phyloP scores from a whole-genome alignment of 805 yeast genomes.

The Candida mattraensis region DNA sequence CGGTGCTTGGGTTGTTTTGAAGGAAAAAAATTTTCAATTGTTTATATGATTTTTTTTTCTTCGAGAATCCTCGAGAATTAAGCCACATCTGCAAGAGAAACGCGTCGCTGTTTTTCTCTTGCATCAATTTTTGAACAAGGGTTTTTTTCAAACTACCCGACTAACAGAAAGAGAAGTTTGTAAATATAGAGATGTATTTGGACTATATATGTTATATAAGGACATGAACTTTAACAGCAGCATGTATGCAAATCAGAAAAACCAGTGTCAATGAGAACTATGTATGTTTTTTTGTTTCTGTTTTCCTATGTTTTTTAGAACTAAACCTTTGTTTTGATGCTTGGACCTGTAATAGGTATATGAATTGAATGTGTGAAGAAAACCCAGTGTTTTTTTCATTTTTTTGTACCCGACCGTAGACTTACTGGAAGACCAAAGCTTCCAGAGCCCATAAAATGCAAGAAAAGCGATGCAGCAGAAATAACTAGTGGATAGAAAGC shows the following conservation, averaged over 20 bases:
- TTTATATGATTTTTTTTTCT: too few species aligned
- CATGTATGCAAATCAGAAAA: too few species aligned
- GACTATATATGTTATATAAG: constrained; percentile 3
- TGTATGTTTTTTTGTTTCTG: too few species aligned
- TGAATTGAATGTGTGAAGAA: constrained; percentile 1
- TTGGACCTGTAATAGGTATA: not conserved
- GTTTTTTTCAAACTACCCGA: too few species aligned
- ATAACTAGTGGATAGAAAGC: constrained; percentile 28
- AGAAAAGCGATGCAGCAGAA: constrained; percentile 5
- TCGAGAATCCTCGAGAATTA: too few species aligned
- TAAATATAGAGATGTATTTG: not conserved
- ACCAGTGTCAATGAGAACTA: too few species aligned
- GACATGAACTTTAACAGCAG: too few species aligned
- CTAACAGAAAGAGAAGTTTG: not conserved
- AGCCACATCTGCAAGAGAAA: constrained; percentile 10
- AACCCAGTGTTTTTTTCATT: constrained; percentile 6
- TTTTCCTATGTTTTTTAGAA: not conserved
- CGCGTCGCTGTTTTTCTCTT: constrained; percentile 7
- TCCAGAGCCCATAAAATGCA: constrained; percentile 5
- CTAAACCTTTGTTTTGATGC: not conserved
- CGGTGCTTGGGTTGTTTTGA: too few species aligned
- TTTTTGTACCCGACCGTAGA: constrained; percentile 1
- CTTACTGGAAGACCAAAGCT: too few species aligned
- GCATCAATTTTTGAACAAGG: not conserved
- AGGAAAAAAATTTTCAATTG: too few species aligned